Base-by-base conservation (phyloP, 2,329 filamentous ascomycete species). In the Daldinia eschscholtzii region DNA sequence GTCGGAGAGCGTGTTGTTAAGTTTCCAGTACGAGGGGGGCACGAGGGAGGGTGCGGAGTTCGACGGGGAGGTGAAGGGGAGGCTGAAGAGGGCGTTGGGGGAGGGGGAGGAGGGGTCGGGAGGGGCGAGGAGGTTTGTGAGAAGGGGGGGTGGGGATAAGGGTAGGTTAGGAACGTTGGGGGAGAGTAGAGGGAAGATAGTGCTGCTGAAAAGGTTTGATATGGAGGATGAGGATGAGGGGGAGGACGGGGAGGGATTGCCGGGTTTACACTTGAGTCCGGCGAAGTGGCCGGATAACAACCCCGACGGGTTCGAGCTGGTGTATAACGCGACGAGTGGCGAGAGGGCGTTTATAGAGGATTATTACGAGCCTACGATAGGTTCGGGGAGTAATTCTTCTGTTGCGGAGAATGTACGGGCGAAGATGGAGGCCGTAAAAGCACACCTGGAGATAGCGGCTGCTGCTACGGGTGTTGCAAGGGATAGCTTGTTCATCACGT, bases 401-500 rank as follows among this genome's bases (percentile, higher is more conserved):
- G 46, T 52, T 6, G 46, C 26, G 46, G 46, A 52, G 46, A 52
- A 33, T 18, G 26, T 52, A 0, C 46, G 15, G 46, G 46, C 46
- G 13, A 52, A 52, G 26, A 52, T 52, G 46, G 46, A 9, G 9
- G 46, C 46, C 12, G 28, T 52, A 26, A 30, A 33, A 15, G 9
- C 26, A 15, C 46, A 52, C 5, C 28, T 52, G 26, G 28, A 52
- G 46, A 52, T 33, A 18, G 46, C 46, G 13, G 46, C 46, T 18
- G 0, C 59, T 73, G 0, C 70, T 86, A n/a, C 82, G 20, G 26
- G 12, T 9, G 37, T 35, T 6, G 61, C 1, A 50, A 70, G 1
- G 6, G 78, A 83, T 44, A 78, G 76, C 55, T 70, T 87, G 35
- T 86, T 83, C 67, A 84, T 85, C 79, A 83, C 80, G 0, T 87